Evolutionary conservation across 768 basidiomycete species (phyloP).

Genomic region (Russula sp.): DNA sequence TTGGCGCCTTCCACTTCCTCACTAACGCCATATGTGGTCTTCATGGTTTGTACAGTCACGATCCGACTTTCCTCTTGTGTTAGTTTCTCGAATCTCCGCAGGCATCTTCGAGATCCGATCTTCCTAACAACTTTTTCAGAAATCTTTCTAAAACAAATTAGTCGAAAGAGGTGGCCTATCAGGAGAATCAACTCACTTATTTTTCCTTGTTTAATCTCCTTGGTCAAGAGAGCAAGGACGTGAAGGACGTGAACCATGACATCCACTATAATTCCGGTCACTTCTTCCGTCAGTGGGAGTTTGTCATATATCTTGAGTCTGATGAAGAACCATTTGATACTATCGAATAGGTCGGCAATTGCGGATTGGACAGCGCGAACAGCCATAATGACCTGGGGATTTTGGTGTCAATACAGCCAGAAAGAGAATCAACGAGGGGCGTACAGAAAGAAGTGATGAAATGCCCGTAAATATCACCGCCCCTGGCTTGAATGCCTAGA

Average conservation of each 20-base stretch:
- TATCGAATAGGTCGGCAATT: not conserved
- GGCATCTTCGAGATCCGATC: not conserved
- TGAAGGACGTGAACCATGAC: not conserved
- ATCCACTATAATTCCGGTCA: not conserved
- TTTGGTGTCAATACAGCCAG: no score
- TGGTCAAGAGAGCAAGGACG: not conserved
- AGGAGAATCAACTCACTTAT: not conserved
- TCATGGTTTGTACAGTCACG: not conserved
- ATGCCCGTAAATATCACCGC: slow-evolving; percentile 6
- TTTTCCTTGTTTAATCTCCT: not conserved
- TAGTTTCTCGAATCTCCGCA: not conserved
- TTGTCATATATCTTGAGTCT: not conserved
- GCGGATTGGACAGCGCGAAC: not conserved
- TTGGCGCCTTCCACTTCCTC: not conserved
- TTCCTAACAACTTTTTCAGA: not conserved
- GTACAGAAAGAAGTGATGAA: not conserved
- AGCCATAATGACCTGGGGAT: not conserved
- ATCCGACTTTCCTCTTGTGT: not conserved
- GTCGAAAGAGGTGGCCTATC: not conserved
- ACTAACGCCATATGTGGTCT: not conserved
- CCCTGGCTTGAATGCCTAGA: not conserved
- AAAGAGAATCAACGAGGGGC: not conserved
- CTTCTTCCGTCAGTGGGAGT: not conserved
- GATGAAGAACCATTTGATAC: not conserved
- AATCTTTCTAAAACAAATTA: not conserved